These are phyloP conservation scores for Phytophthora uliginosa DNA, from an alignment of 352 stramenopile species.

Conservation along the genomic window DNA sequence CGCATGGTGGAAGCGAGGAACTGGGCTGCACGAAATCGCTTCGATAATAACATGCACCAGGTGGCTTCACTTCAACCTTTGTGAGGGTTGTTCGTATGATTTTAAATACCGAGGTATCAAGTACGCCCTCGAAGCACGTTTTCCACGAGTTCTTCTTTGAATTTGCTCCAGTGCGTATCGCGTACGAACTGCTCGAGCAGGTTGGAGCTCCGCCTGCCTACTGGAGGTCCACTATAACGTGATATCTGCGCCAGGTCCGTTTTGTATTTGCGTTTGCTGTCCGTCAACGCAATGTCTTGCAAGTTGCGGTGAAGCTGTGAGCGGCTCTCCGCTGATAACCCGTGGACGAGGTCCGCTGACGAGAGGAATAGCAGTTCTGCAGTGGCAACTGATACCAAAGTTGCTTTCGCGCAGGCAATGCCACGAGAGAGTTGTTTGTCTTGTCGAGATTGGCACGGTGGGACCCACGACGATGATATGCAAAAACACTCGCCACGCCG, in stretches of 20 bases:
- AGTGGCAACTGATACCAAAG: slow-evolving; percentile 49
- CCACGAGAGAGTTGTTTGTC: slow-evolving; percentile 23
- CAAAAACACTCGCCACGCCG: slow-evolving; percentile 61
- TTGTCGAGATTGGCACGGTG: slow-evolving; percentile 39
- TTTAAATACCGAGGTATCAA: not conserved
- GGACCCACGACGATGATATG: slow-evolving; percentile 66
- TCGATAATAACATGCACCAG: not conserved
- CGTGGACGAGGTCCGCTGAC: slow-evolving; percentile 41
- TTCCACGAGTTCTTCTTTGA: slow-evolving; percentile 45
- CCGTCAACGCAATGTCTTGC: slow-evolving; percentile 22
- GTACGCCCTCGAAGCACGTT: slow-evolving; percentile 31
- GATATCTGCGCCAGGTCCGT: not conserved
- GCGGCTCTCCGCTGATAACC: slow-evolving; percentile 49
- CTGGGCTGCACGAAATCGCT: slow-evolving; percentile 7
- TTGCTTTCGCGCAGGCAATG: slow-evolving; percentile 56
- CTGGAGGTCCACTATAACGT: not conserved
- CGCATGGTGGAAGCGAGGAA: slow-evolving; percentile 16
- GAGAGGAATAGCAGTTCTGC: slow-evolving; percentile 68
- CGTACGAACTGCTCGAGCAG: slow-evolving; percentile 36
- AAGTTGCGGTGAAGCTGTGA: slow-evolving; percentile 51
- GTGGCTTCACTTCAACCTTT: no score
- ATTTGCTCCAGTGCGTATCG: slow-evolving; percentile 40
- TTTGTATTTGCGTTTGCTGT: slow-evolving; percentile 19
- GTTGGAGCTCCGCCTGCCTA: slow-evolving; percentile 26
- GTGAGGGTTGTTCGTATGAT: no score